Percentiles rank a stretch among this genome's conserved stretches.
Evolutionary conservation across 2,329 filamentous ascomycete genomes (phyloP).

Genomic region (Colletotrichum cuscutae): DNA sequence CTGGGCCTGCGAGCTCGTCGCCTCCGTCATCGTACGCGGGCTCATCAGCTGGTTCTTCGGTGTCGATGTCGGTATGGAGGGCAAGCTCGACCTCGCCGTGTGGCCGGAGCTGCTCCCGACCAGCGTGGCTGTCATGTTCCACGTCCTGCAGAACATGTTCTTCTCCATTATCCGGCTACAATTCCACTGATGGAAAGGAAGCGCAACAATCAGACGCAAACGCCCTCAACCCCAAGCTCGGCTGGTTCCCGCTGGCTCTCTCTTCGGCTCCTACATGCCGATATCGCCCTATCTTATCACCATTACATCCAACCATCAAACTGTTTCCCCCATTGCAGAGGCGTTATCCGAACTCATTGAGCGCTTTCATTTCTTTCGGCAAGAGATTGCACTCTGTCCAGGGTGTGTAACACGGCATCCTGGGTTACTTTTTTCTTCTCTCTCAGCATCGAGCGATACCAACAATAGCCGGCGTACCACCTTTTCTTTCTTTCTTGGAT

Average conservation of each 20-base stretch:
- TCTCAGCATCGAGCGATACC: background rate
- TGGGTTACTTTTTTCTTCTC: background rate
- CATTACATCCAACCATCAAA: background rate
- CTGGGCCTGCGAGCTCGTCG: slow-evolving; percentile 74
- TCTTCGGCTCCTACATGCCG: background rate
- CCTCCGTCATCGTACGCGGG: slow-evolving; percentile 68
- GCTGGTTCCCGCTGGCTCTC: background rate
- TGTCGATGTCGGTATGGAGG: slow-evolving; percentile 72
- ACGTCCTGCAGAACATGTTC: slow-evolving; percentile 78
- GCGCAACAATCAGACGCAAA: background rate
- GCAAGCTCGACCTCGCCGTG: slow-evolving; percentile 70
- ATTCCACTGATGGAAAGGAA: slow-evolving; percentile 50
- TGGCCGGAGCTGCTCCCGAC: slow-evolving; percentile 77
- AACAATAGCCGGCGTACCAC: background rate
- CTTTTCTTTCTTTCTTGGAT: background rate
- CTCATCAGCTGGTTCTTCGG: slow-evolving; percentile 69
- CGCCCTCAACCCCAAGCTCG: background rate
- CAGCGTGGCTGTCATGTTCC: slow-evolving; percentile 72
- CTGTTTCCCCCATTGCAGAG: background rate
- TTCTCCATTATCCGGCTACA: slow-evolving; percentile 75
- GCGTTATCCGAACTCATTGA: background rate
- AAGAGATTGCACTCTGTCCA: background rate
- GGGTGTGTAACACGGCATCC: background rate
- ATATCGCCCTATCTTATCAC: background rate
- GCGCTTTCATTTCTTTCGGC: background rate